phyloP scores from a whole-genome alignment of 176 grass and related monocot species.

The Oryza glaberrima region DNA sequence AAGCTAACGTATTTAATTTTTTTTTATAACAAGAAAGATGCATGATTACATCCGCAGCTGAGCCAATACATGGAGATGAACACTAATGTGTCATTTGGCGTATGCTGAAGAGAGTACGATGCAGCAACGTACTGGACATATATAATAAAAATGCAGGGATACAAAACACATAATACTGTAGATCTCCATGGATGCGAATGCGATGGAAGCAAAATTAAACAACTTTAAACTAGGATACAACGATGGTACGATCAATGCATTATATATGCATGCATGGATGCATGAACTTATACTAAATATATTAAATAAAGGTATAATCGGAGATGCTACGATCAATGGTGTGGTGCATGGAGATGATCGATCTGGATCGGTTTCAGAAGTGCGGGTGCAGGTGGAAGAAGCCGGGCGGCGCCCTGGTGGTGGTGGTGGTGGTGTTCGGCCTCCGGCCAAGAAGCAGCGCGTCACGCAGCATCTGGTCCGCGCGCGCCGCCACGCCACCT shows the following conservation, averaged over 20 bases:
- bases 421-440: neutral
- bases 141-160: neutral
- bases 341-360: neutral
- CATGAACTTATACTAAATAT: too few relatives aligned
- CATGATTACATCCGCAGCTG: too few relatives aligned
- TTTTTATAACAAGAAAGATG: too few relatives aligned
- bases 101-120: neutral
- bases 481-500: neutral
- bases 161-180: neutral
- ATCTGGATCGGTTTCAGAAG: neutral
- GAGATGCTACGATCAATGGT: neutral
- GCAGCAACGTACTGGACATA: neutral
- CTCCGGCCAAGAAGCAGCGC: neutral
- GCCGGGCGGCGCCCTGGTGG: too few relatives aligned
- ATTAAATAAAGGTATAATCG: too few relatives aligned
- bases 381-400: neutral
- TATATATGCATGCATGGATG: too few relatives aligned
- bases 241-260: too few relatives aligned
- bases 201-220: neutral
- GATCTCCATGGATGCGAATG: neutral
- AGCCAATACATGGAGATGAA: too few relatives aligned
- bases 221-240: neutral
- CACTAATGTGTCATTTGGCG: too few relatives aligned
- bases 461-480: constrained; percentile 26
- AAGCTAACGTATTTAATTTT: too few relatives aligned